phyloP scores from a whole-genome alignment of 306 rosid species.

The Acacia confusa region DNA sequence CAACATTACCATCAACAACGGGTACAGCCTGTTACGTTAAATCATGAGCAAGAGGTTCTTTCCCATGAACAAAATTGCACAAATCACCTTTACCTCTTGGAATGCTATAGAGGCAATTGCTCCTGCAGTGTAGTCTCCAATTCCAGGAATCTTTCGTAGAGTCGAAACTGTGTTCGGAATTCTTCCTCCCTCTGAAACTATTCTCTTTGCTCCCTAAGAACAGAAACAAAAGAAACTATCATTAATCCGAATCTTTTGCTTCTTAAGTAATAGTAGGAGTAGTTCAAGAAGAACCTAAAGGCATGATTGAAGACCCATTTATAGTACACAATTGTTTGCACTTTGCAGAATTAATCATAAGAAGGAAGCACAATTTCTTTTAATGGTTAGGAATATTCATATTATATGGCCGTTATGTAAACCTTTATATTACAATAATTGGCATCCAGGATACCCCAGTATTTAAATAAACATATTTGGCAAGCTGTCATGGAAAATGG shows the following conservation, averaged over 20 bases:
- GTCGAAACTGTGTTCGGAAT: conserved; percentile 72
- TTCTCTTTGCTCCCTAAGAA: conserved; percentile 77
- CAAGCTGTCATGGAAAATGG: background rate
- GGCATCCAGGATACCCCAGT: background rate
- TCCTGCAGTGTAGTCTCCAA: conserved; percentile 90
- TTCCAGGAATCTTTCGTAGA: conserved; percentile 68
- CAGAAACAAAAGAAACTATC: conserved; percentile 22
- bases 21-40: conserved; percentile 72
- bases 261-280: conserved; percentile 11
- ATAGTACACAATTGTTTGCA: background rate
- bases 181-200: conserved; percentile 62
- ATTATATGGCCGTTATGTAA: background rate
- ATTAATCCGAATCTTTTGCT: conserved; percentile 2
- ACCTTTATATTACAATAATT: background rate
- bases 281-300: conserved; percentile 15
- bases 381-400: background rate
- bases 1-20: conserved; percentile 94
- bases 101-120: conserved; percentile 95
- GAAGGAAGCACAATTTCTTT: background rate
- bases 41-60: conserved; percentile 31
- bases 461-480: background rate
- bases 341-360: background rate
- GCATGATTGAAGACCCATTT: background rate
- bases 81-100: conserved; percentile 58
- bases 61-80: conserved; percentile 27